These are phyloP conservation scores for Colletotrichum camelliae DNA, from an alignment of 2,329 filamentous ascomycete species.

Conservation along the genomic window DNA sequence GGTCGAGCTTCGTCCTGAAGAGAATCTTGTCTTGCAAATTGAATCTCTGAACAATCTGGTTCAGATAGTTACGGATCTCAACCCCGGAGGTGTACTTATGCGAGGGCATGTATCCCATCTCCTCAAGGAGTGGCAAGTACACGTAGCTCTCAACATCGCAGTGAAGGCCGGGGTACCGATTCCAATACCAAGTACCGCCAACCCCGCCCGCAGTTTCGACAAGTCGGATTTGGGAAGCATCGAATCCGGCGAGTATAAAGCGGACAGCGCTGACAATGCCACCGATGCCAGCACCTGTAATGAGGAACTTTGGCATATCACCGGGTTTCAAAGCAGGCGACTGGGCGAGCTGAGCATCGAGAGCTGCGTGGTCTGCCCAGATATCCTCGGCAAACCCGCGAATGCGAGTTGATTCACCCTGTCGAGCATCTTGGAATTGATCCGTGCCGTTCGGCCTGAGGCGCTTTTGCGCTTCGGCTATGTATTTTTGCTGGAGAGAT, in stretches of 20 bases:
- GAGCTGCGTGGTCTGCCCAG: not conserved
- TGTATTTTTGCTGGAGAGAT: not conserved
- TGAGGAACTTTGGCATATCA: constrained; percentile 28
- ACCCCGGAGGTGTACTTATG: constrained; percentile 49
- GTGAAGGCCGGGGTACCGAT: constrained; percentile 52
- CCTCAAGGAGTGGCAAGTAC: constrained; percentile 67
- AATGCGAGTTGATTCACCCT: not conserved
- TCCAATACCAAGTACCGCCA: constrained; percentile 60
- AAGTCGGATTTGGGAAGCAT: constrained; percentile 40
- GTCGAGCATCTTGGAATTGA: not conserved
- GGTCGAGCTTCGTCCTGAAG: constrained; percentile 46
- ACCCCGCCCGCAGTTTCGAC: constrained; percentile 48
- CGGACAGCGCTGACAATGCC: constrained; percentile 34
- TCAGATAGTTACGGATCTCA: constrained; percentile 48
- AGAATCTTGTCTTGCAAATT: constrained; percentile 37
- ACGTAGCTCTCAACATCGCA: constrained; percentile 66
- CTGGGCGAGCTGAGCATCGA: not conserved
- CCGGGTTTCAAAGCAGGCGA: not conserved
- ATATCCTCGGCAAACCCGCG: not conserved
- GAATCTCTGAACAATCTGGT: constrained; percentile 46
- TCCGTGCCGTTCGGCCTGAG: not conserved
- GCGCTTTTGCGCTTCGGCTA: not conserved
- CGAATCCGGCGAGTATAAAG: constrained; percentile 27
- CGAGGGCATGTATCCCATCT: constrained; percentile 63
- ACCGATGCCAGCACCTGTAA: constrained; percentile 40